Evolutionary conservation across 75 land plant genomes (phyloP).

Genomic region (Cryptomeria japonica): DNA sequence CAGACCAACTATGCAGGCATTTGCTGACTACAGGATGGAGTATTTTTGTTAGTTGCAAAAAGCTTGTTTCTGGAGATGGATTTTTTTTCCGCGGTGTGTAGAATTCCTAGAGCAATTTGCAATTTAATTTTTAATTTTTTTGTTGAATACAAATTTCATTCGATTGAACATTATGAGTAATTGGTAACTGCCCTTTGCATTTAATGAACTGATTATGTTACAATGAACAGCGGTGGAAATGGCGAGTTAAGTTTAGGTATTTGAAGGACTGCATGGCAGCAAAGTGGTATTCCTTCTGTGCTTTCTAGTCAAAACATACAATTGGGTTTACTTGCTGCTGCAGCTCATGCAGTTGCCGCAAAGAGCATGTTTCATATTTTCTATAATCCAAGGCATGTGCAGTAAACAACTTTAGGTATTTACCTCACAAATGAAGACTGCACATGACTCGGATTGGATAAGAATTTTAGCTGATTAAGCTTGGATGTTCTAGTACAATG

Average conservation of each 20-base stretch:
- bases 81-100: slow-evolving; percentile 52
- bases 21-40: slow-evolving; percentile 94
- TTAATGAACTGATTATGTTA: slow-evolving; percentile 26
- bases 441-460: neutral
- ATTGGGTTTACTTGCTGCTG: slow-evolving; percentile 46
- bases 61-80: slow-evolving; percentile 84
- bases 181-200: neutral
- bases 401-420: neutral
- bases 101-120: neutral
- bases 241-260: slow-evolving; percentile 70
- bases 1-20: slow-evolving; percentile 86
- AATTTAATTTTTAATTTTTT: neutral
- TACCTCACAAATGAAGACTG: neutral
- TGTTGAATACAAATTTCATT: neutral
- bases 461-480: neutral
- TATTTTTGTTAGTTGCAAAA: slow-evolving; percentile 83
- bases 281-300: slow-evolving; percentile 17
- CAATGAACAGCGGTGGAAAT: slow-evolving; percentile 46
- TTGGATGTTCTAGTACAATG: neutral
- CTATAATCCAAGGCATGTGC: slow-evolving; percentile 75
- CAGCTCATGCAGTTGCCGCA: slow-evolving; percentile 53
- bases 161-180: too few relatives aligned
- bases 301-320: slow-evolving; percentile 38
- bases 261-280: slow-evolving; percentile 50
- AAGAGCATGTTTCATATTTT: slow-evolving; percentile 51